A percentile compares a stretch with the other conserved stretches of the same genome.
Conservation (phyloP, 1,139 yeast species). For the Saccharomyces hybrid region DNA sequence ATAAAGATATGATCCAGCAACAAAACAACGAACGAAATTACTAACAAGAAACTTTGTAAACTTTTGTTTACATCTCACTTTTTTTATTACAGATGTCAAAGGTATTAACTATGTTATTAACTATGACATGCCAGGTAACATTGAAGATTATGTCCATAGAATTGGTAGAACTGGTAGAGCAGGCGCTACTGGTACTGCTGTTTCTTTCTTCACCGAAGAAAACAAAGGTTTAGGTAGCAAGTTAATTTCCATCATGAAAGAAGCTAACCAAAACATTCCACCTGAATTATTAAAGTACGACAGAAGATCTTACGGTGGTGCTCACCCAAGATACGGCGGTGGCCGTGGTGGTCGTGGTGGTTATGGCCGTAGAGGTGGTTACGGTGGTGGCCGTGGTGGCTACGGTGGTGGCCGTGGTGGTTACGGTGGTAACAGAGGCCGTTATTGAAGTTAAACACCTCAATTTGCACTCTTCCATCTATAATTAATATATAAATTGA, state of each 20-base stretch:
- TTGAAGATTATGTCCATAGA: conserved; percentile 83
- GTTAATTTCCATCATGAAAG: conserved; percentile 81
- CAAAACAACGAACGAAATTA: conserved; percentile 6
- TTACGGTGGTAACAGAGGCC: conserved; percentile 22
- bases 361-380: conserved; percentile 35
- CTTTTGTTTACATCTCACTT: conserved; percentile 7
- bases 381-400: conserved; percentile 32
- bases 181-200: conserved; percentile 91
- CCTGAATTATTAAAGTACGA: conserved; percentile 45
- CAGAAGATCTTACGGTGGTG: conserved; percentile 35
- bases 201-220: conserved; percentile 86
- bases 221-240: conserved; percentile 87
- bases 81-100: conserved; percentile 66
- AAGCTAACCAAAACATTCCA: conserved; percentile 88
- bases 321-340: conserved; percentile 49
- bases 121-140: conserved; percentile 96
- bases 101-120: conserved; percentile 90
- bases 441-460: not conserved
- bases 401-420: conserved; percentile 22
- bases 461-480: not conserved
- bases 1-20: not conserved
- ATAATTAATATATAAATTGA: not conserved
- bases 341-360: conserved; percentile 46
- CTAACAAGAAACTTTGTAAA: conserved; percentile 9
- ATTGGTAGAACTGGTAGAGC: conserved; percentile 98